phyloP scores from a whole-genome alignment of 2,329 filamentous ascomycete species.

The Clonostachys solani region DNA sequence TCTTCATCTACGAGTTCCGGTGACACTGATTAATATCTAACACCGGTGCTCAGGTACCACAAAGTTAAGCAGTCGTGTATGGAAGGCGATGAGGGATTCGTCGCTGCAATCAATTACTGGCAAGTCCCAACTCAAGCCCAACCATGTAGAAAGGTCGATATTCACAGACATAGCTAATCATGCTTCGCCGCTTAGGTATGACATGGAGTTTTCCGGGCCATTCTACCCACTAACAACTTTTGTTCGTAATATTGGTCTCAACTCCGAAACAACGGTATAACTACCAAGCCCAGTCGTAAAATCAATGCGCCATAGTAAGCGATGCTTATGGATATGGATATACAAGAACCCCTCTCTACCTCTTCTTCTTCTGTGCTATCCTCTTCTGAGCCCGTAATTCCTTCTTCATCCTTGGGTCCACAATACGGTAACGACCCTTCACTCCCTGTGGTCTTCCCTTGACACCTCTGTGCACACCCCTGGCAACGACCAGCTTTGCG shows the following conservation, averaged over 20 bases:
- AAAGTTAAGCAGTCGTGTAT: conserved; percentile 71
- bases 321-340: conserved; percentile 4
- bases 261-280: not conserved
- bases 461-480: conserved; percentile 78
- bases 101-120: conserved; percentile 81
- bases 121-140: conserved; percentile 22
- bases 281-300: not conserved
- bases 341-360: conserved; percentile 9
- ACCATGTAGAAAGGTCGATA: no score
- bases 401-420: conserved; percentile 94
- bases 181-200: conserved; percentile 52
- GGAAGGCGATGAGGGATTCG: conserved; percentile 67
- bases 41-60: conserved; percentile 53
- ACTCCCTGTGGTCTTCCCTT: conserved; percentile 84
- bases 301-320: not conserved
- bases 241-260: conserved; percentile 31
- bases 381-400: conserved; percentile 87
- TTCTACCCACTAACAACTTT: conserved; percentile 61
- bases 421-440: conserved; percentile 96
- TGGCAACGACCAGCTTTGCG: conserved; percentile 85
- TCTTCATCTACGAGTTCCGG: conserved; percentile 1
- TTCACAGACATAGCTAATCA: not conserved
- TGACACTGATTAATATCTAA: not conserved
- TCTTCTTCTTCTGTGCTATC: conserved; percentile 64
- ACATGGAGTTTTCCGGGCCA: conserved; percentile 70